These are phyloP conservation scores for Polyrhizophydium stewartii DNA, from an alignment of 371 early-diverging fungal species.

Conservation along the genomic window DNA sequence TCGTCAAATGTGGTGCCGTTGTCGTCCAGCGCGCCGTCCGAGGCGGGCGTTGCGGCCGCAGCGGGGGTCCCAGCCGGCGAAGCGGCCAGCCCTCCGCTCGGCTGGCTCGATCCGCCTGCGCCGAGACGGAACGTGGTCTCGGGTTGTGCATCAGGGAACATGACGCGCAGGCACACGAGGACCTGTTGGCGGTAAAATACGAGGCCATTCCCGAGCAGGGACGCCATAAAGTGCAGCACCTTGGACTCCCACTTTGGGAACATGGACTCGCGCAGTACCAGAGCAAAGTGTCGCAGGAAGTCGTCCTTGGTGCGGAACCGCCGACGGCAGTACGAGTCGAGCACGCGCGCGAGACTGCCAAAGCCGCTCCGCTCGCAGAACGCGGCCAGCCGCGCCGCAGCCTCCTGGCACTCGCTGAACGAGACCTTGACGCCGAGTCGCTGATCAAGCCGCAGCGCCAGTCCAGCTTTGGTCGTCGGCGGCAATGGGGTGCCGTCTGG, in stretches of 20 bases:
- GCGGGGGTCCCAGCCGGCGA: slow-evolving; percentile 31
- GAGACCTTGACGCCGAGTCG: slow-evolving; percentile 24
- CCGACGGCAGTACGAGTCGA: slow-evolving; percentile 59
- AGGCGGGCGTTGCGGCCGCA: not conserved
- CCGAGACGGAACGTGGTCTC: not conserved
- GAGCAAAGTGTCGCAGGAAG: slow-evolving; percentile 63
- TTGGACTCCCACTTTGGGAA: slow-evolving; percentile 58
- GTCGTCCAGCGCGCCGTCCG: not conserved
- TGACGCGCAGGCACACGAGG: slow-evolving; percentile 58
- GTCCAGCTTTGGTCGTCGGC: no score
- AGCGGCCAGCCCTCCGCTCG: no score
- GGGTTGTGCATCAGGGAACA: slow-evolving; percentile 28
- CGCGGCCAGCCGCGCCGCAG: slow-evolving; percentile 48
- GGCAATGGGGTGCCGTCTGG: no score
- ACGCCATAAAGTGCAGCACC: slow-evolving; percentile 54
- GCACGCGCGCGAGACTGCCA: slow-evolving; percentile 47
- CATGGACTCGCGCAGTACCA: slow-evolving; percentile 59
- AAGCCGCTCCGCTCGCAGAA: slow-evolving; percentile 53
- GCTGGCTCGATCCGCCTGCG: not conserved
- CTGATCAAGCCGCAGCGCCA: no score
- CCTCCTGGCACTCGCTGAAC: slow-evolving; percentile 33
- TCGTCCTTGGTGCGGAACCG: slow-evolving; percentile 68
- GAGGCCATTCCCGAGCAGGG: slow-evolving; percentile 59
- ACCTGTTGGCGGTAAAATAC: slow-evolving; percentile 60
- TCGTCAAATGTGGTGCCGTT: slow-evolving; percentile 33